Evolutionary conservation across 1,284 basidiomycete species (phyloP).

Genomic region (Ustilago tritici): DNA sequence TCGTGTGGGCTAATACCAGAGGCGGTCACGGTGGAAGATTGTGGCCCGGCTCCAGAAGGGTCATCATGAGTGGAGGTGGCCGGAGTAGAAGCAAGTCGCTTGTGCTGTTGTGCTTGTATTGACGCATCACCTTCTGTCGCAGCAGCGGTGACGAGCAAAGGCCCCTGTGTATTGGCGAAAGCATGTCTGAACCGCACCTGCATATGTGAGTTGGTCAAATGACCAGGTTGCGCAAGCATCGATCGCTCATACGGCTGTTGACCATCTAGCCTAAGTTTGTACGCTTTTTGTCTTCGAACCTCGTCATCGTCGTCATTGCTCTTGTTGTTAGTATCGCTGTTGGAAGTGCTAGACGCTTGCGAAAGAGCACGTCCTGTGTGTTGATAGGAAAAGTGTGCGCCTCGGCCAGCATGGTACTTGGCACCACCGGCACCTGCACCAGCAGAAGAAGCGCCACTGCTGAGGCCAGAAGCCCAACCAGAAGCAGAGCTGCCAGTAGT

Average conservation of each 20-base stretch:
- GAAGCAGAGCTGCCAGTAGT: constrained; percentile 44
- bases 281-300: constrained; percentile 37
- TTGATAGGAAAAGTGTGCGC: constrained; percentile 60
- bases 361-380: constrained; percentile 56
- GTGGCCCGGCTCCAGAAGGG: neutral
- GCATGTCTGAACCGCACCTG: constrained; percentile 50
- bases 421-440: constrained; percentile 61
- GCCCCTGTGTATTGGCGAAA: constrained; percentile 38
- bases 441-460: constrained; percentile 48
- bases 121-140: constrained; percentile 5
- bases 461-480: constrained; percentile 53
- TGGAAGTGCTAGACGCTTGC: constrained; percentile 46
- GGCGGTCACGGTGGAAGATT: neutral
- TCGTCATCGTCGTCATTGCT: constrained; percentile 55
- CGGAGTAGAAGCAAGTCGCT: constrained; percentile 21
- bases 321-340: constrained; percentile 42
- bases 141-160: constrained; percentile 28
- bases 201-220: constrained; percentile 45
- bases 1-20: constrained; percentile 16
- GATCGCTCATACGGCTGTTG: constrained; percentile 24
- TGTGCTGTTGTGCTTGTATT: constrained; percentile 4
- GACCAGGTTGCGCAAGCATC: constrained; percentile 13
- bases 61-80: constrained; percentile 1
- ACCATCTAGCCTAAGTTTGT: constrained; percentile 39
- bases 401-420: constrained; percentile 62